Percentiles rank a stretch among this genome's conserved stretches.
These are phyloP conservation scores for Clonostachys byssicola DNA, from an alignment of 2,329 filamentous ascomycete species.

Conservation along the genomic window DNA sequence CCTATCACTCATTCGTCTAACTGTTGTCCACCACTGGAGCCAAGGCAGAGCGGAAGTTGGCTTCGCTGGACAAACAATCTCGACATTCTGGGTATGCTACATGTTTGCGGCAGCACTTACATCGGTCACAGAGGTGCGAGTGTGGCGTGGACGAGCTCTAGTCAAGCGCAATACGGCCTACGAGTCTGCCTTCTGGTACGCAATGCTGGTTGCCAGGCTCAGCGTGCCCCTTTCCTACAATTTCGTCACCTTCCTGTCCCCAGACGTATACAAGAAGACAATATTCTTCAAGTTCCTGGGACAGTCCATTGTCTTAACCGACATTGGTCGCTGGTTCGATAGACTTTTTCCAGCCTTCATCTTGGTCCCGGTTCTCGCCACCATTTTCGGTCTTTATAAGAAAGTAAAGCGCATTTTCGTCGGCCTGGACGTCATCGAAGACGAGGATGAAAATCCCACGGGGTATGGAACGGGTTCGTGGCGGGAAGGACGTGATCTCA, in stretches of 20 bases:
- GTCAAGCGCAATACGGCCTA: conserved; percentile 88
- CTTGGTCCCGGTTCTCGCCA: conserved; percentile 78
- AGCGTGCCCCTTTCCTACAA: conserved; percentile 94
- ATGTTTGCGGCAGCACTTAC: conserved; percentile 90
- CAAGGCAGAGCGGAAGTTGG: conserved; percentile 72
- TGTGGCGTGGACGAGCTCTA: conserved; percentile 93
- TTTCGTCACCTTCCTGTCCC: conserved; percentile 85
- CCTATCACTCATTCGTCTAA: conserved; percentile 65
- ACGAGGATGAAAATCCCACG: conserved; percentile 60
- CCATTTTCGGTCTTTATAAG: conserved; percentile 85
- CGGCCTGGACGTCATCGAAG: conserved; percentile 68
- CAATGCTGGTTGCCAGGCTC: conserved; percentile 84
- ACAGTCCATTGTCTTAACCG: conserved; percentile 75
- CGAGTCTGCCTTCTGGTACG: conserved; percentile 95
- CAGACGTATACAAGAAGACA: conserved; percentile 68
- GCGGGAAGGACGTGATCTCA: conserved; percentile 87
- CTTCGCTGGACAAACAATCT: conserved; percentile 80
- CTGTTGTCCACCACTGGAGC: conserved; percentile 71
- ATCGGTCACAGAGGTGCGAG: conserved; percentile 87
- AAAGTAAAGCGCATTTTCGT: conserved; percentile 77
- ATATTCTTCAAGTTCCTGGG: conserved; percentile 88
- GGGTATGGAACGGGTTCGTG: conserved; percentile 77
- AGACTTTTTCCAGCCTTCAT: conserved; percentile 86
- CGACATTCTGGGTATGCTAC: conserved; percentile 87
- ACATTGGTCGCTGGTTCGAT: conserved; percentile 79